Evolutionary conservation across 179 eudicot genomes (phyloP).

Genomic region (Carnegiea gigantea): DNA sequence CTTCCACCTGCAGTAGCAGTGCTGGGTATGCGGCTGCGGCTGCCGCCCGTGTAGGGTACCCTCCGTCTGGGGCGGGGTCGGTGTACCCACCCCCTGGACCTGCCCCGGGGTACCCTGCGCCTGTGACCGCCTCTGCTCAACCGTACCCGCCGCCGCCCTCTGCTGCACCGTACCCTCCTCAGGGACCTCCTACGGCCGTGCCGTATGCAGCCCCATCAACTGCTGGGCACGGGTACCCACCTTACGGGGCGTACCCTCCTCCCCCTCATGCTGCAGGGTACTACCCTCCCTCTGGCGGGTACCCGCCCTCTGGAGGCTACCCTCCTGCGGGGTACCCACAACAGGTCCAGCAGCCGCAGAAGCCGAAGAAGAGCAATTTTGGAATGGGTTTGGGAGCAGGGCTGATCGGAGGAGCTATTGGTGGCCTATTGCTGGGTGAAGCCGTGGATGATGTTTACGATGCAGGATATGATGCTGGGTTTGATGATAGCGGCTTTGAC

Average conservation of each 20-base stretch:
- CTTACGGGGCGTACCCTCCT: constrained; percentile 29
- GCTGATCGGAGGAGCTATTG: constrained; percentile 45
- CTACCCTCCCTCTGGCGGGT: constrained; percentile 30
- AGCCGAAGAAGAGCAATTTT: constrained; percentile 31
- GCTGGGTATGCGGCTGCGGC: not conserved
- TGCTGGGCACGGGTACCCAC: constrained; percentile 12
- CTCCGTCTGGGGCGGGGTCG: constrained; percentile 3
- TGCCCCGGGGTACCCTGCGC: constrained; percentile 19
- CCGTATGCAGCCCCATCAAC: constrained; percentile 16
- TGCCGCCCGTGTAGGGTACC: constrained; percentile 16
- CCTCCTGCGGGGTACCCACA: constrained; percentile 31
- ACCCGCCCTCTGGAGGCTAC: constrained; percentile 27
- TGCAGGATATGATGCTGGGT: constrained; percentile 27
- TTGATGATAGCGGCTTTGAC: constrained; percentile 21
- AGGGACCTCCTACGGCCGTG: constrained; percentile 5
- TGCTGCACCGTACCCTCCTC: constrained; percentile 7
- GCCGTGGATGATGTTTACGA: constrained; percentile 34
- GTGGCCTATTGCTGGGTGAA: constrained; percentile 51
- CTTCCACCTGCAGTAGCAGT: constrained; percentile 21
- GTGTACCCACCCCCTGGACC: not conserved
- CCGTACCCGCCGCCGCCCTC: constrained; percentile 11
- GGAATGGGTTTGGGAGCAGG: constrained; percentile 52
- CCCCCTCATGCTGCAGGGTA: constrained; percentile 14
- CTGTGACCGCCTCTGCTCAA: not conserved
- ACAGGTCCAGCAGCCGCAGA: constrained; percentile 23